Evolutionary conservation across 2,329 filamentous ascomycete species (phyloP).

Genomic region (Xylaria arbuscula): DNA sequence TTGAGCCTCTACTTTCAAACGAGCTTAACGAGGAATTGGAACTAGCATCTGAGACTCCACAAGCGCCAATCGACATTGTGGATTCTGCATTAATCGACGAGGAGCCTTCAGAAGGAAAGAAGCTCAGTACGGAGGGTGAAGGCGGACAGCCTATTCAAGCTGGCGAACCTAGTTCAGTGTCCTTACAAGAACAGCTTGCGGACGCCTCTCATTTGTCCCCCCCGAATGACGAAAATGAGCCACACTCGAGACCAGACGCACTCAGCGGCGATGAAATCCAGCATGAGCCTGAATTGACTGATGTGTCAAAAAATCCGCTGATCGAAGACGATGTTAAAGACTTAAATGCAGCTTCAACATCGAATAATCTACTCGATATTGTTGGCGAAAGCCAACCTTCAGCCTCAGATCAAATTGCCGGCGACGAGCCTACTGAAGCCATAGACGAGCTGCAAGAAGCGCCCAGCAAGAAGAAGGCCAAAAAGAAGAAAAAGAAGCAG

Average conservation of each 20-base stretch:
- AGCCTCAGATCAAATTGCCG: constrained; percentile 22
- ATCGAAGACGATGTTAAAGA: constrained; percentile 31
- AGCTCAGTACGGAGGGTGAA: constrained; percentile 8
- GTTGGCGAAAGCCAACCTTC: constrained; percentile 7
- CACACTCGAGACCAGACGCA: constrained; percentile 38
- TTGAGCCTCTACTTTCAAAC: background rate
- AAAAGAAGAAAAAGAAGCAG: constrained; percentile 49
- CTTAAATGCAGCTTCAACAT: constrained; percentile 36
- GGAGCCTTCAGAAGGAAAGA: constrained; percentile 11
- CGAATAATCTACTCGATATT: constrained; percentile 13
- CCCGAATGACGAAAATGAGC: constrained; percentile 40
- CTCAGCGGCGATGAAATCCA: constrained; percentile 43
- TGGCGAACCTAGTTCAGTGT: background rate
- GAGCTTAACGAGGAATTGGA: constrained; percentile 2
- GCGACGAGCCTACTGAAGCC: constrained; percentile 39
- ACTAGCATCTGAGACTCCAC: background rate
- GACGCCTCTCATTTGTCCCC: constrained; percentile 36
- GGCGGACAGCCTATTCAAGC: background rate
- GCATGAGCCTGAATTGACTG: constrained; percentile 37
- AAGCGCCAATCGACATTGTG: background rate
- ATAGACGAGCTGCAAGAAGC: constrained; percentile 46
- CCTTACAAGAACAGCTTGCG: constrained; percentile 5
- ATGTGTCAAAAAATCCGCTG: constrained; percentile 38
- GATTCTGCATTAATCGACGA: background rate
- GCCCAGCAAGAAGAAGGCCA: constrained; percentile 49